These are phyloP conservation scores for Flaveria linearis DNA, from an alignment of 129 eudicot genomes.

Conservation along the genomic window DNA sequence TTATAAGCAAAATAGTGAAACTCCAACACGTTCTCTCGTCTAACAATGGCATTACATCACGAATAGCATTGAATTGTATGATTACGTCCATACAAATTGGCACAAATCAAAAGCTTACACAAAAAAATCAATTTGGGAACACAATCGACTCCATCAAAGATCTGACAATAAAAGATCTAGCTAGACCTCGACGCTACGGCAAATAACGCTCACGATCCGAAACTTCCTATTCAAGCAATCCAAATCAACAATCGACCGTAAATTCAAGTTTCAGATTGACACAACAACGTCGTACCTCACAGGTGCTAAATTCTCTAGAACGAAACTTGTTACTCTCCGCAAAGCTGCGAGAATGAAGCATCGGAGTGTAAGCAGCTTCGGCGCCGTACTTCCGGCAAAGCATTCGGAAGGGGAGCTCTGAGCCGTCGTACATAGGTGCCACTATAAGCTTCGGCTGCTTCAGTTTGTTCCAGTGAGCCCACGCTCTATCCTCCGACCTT, in stretches of 20 bases:
- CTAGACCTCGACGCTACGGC: slow-evolving; percentile 8
- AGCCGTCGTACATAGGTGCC: slow-evolving; percentile 94
- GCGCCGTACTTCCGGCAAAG: slow-evolving; percentile 95
- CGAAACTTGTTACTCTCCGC: slow-evolving; percentile 68
- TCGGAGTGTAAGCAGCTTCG: slow-evolving; percentile 92
- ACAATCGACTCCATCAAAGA: neutral
- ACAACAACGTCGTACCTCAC: slow-evolving; percentile 54
- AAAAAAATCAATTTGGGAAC: neutral
- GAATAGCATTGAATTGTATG: neutral
- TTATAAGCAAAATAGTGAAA: neutral
- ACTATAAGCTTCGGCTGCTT: slow-evolving; percentile 76
- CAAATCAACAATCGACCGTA: slow-evolving; percentile 2
- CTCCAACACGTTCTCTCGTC: slow-evolving; percentile 4
- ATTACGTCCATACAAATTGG: neutral
- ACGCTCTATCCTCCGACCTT: slow-evolving; percentile 64
- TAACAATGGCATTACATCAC: neutral
- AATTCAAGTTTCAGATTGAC: neutral
- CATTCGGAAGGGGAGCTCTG: slow-evolving; percentile 94
- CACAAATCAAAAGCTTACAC: neutral
- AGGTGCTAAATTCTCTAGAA: slow-evolving; percentile 71
- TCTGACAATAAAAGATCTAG: neutral
- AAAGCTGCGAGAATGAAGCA: slow-evolving; percentile 79
- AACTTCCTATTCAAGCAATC: neutral
- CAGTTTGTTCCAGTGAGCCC: slow-evolving; percentile 94
- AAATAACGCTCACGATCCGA: neutral